These are phyloP conservation scores for Cyberlindnera meyerae DNA, from an alignment of 805 yeast genomes.

Conservation along the genomic window DNA sequence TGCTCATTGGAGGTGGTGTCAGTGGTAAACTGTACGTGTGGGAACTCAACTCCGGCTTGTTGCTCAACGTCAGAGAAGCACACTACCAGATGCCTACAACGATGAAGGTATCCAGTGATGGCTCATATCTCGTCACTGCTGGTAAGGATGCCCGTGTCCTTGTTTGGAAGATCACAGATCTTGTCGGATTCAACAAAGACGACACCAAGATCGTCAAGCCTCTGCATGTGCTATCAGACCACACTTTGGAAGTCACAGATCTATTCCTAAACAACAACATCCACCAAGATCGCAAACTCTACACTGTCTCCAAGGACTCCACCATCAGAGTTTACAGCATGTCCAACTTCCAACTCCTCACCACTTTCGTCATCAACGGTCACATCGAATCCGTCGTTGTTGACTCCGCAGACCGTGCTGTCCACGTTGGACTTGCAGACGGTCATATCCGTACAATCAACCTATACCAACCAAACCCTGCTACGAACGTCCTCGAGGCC, in stretches of 20 bases:
- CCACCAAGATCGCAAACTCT: constrained; percentile 55
- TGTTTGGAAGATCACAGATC: constrained; percentile 66
- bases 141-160: constrained; percentile 77
- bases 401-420: constrained; percentile 76
- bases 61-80: constrained; percentile 67
- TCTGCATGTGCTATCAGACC: constrained; percentile 51
- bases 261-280: constrained; percentile 45
- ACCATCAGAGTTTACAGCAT: constrained; percentile 72
- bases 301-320: constrained; percentile 66
- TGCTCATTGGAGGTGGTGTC: constrained; percentile 67
- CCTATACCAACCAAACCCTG: constrained; percentile 35
- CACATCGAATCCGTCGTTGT: constrained; percentile 53
- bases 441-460: constrained; percentile 59
- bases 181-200: constrained; percentile 37
- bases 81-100: constrained; percentile 76
- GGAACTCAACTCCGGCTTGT: constrained; percentile 76
- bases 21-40: constrained; percentile 80
- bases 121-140: constrained; percentile 64
- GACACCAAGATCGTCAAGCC: constrained; percentile 45
- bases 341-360: constrained; percentile 36
- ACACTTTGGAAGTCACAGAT: constrained; percentile 45
- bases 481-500: constrained; percentile 25
- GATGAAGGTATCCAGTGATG: constrained; percentile 56
- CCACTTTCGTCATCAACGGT: constrained; percentile 66
- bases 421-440: constrained; percentile 63